Evolutionary conservation across 2,329 filamentous ascomycete genomes (phyloP).

Genomic region (Cercospora sp.): DNA sequence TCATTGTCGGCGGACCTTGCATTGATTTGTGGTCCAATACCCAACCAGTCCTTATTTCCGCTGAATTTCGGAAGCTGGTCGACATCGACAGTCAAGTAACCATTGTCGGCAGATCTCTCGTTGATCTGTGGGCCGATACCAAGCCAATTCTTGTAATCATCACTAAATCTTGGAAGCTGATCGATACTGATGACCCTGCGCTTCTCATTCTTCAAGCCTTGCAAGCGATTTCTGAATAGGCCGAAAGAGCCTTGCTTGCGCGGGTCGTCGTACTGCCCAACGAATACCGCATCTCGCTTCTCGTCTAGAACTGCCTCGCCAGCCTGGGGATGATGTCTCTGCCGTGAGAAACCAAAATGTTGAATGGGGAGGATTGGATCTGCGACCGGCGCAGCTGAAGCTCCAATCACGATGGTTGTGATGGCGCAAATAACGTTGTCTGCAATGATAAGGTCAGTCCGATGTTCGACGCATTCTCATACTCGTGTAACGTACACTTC

Average conservation of each 20-base stretch:
- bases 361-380: background rate
- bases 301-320: background rate
- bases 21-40: background rate
- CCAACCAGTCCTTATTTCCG: background rate
- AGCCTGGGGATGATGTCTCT: background rate
- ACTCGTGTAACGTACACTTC: background rate
- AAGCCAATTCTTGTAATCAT: background rate
- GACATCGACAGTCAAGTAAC: background rate
- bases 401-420: background rate
- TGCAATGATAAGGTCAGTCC: background rate
- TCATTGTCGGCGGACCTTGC: background rate
- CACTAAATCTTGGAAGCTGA: background rate
- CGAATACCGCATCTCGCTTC: background rate
- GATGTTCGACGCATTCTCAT: background rate
- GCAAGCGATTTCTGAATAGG: background rate
- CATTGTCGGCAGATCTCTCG: background rate
- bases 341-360: background rate
- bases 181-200: background rate
- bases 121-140: background rate
- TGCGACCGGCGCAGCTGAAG: slow-evolving; percentile 6
- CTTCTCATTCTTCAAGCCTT: background rate
- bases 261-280: background rate
- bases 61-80: background rate
- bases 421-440: slow-evolving; percentile 1
- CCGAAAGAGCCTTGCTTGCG: background rate